Conservation (phyloP, 2,329 filamentous ascomycete genomes). For the Verticillium isaacii region DNA sequence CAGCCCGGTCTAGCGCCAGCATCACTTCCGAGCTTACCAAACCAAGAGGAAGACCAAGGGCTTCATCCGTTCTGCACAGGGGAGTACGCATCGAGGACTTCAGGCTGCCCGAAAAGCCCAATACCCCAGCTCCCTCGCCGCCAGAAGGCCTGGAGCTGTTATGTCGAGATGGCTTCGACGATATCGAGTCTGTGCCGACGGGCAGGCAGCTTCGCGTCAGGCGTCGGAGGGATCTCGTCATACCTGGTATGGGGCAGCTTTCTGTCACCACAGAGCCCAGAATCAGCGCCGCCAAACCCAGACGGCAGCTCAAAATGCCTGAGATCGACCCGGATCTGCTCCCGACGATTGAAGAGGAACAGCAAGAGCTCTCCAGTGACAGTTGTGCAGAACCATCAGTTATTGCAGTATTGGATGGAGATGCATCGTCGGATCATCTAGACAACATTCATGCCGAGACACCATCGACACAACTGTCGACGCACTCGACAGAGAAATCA, state of each 20-base stretch:
- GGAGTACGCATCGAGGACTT: neutral
- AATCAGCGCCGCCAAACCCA: neutral
- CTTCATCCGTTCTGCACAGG: neutral
- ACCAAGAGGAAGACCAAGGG: neutral
- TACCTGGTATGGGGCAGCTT: conserved; percentile 1
- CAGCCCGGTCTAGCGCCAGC: conserved; percentile 18
- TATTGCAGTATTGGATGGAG: neutral
- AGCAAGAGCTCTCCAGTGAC: neutral
- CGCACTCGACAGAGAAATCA: neutral
- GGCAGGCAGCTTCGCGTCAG: neutral
- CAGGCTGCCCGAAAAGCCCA: neutral
- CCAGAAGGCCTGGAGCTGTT: conserved; percentile 16
- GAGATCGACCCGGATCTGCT: conserved; percentile 1
- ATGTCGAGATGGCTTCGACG: conserved; percentile 25
- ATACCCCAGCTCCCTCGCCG: neutral
- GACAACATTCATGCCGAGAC: neutral
- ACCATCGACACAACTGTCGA: neutral
- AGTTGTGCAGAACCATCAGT: neutral
- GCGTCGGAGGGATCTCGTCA: neutral
- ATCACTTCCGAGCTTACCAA: conserved; percentile 35
- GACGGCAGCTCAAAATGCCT: neutral
- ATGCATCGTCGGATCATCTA: neutral
- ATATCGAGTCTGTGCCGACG: conserved; percentile 10
- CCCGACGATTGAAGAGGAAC: neutral
- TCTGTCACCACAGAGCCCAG: neutral